phyloP scores from a whole-genome alignment of 208 protist species.

The Acanthamoeba sp. region DNA sequence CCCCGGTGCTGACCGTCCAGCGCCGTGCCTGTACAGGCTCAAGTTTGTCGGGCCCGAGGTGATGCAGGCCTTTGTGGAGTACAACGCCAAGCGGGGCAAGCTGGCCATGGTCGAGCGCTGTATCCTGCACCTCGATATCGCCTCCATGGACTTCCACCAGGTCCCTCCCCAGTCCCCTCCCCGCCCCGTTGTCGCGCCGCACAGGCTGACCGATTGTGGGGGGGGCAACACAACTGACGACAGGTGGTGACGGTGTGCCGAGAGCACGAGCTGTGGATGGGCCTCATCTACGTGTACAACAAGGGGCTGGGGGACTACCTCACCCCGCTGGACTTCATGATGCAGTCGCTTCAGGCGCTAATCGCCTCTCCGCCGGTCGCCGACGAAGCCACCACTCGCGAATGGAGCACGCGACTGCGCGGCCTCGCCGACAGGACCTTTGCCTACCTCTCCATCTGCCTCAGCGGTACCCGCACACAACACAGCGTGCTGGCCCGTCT shows the following conservation, averaged over 20 bases:
- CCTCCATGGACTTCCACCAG: conserved; percentile 82
- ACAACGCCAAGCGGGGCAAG: conserved; percentile 70
- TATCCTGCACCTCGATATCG: conserved; percentile 81
- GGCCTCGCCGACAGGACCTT: neutral
- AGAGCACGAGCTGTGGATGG: conserved; percentile 77
- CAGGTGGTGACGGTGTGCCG: conserved; percentile 76
- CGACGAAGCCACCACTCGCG: neutral
- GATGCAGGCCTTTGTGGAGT: conserved; percentile 80
- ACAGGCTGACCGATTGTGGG: neutral
- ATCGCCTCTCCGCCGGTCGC: neutral
- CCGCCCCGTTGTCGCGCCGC: neutral
- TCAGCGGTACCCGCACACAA: neutral
- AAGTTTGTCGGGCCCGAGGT: conserved; percentile 76
- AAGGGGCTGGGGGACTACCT: conserved; percentile 81
- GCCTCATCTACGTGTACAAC: conserved; percentile 82
- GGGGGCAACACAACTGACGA: neutral
- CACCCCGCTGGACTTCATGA: conserved; percentile 82
- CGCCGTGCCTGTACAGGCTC: conserved; percentile 42
- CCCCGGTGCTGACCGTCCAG: too few relatives aligned
- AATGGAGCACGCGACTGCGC: neutral
- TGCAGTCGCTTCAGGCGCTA: neutral
- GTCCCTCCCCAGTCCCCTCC: neutral
- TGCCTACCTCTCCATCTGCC: neutral
- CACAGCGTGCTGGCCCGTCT: neutral
- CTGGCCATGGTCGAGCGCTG: conserved; percentile 80